Conservation (phyloP, 2,329 filamentous ascomycete species). For the Pestalotiopsis sp. region DNA sequence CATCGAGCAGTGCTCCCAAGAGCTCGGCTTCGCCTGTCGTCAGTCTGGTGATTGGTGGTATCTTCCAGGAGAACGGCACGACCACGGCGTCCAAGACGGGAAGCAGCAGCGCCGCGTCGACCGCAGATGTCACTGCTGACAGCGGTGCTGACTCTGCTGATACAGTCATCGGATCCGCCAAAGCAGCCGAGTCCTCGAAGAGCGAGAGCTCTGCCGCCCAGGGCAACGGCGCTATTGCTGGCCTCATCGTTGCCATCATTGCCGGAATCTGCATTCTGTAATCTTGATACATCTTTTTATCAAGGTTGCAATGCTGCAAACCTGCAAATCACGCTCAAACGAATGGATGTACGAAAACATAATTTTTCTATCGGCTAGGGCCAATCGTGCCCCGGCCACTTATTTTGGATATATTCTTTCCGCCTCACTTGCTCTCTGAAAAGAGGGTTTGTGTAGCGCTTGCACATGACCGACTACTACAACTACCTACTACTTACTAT, state of each 20-base stretch:
- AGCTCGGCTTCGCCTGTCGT: constrained; percentile 15
- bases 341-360: background rate
- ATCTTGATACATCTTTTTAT: background rate
- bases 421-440: background rate
- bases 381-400: background rate
- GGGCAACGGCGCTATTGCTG: constrained; percentile 52
- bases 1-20: constrained; percentile 12
- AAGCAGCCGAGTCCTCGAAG: constrained; percentile 38
- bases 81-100: constrained; percentile 16
- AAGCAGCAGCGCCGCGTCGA: constrained; percentile 20
- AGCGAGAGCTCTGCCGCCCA: constrained; percentile 49
- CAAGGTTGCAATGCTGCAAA: background rate
- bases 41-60: constrained; percentile 36
- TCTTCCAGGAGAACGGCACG: constrained; percentile 57
- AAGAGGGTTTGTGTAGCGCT: background rate
- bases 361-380: background rate
- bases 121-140: constrained; percentile 28
- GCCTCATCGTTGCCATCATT: constrained; percentile 57
- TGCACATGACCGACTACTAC: constrained; percentile 7
- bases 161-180: constrained; percentile 21
- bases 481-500: constrained; percentile 4
- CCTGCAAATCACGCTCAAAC: constrained; percentile 1
- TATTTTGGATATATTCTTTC: constrained; percentile 8
- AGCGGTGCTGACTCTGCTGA: constrained; percentile 8
- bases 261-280: constrained; percentile 44